phyloP scores from a whole-genome alignment of 2,329 filamentous ascomycete species.

The Aaosphaeria arxii region DNA sequence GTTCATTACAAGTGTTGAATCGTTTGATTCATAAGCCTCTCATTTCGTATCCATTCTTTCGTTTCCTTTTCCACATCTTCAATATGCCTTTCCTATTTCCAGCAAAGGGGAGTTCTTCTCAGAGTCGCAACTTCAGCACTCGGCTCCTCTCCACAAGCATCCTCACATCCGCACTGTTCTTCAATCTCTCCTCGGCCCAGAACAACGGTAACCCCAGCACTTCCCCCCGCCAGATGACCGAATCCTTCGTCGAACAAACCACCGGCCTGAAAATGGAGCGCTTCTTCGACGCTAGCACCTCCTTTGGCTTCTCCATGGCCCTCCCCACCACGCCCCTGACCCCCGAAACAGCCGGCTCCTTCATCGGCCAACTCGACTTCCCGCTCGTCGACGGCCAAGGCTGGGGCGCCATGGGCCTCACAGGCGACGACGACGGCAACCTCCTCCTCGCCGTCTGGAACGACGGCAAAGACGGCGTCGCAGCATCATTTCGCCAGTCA shows the following conservation, averaged over 20 bases:
- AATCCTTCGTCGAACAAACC: constrained; percentile 9
- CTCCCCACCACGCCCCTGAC: constrained; percentile 10
- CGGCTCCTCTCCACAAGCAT: too few relatives aligned
- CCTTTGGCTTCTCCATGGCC: constrained; percentile 16
- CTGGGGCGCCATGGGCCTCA: constrained; percentile 15
- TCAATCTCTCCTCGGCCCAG: neutral
- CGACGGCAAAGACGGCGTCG: constrained; percentile 10
- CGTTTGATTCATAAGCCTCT: too few relatives aligned
- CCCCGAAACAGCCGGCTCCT: constrained; percentile 2
- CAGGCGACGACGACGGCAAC: constrained; percentile 16
- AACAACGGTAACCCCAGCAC: constrained; percentile 1
- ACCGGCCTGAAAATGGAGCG: constrained; percentile 12
- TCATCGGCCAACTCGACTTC: constrained; percentile 19
- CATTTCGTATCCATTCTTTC: too few relatives aligned
- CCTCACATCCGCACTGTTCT: neutral
- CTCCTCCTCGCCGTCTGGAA: constrained; percentile 17
- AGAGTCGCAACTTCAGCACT: too few relatives aligned
- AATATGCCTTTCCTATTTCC: too few relatives aligned
- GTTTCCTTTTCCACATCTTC: too few relatives aligned
- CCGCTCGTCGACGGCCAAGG: constrained; percentile 11
- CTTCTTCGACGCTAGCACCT: constrained; percentile 13
- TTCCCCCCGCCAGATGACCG: constrained; percentile 5
- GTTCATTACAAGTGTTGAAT: too few relatives aligned
- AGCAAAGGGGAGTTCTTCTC: too few relatives aligned
- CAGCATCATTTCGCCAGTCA: constrained; percentile 13